A percentile compares a stretch with the other conserved stretches of the same genome.
These are phyloP conservation scores for Fraxinus quadrangulata DNA, from an alignment of 257 asterid species.

Conservation along the genomic window DNA sequence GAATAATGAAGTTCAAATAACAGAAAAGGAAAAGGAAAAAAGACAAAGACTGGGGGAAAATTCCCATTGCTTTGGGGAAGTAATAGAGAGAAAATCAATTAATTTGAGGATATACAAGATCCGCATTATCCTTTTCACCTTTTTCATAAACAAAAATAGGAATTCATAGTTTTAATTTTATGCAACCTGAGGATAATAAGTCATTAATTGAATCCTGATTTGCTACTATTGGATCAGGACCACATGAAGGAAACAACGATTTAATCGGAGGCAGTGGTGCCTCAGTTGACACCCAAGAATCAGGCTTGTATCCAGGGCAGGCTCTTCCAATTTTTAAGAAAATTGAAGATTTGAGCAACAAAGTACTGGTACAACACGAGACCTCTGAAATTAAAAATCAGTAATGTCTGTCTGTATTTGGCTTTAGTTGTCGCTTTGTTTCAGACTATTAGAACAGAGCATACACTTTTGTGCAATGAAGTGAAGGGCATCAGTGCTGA, in stretches of 20 bases:
- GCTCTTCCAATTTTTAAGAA: constrained; percentile 36
- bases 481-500: constrained; percentile 61
- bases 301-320: constrained; percentile 28
- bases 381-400: background rate
- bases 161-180: background rate
- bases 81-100: background rate
- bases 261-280: constrained; percentile 23
- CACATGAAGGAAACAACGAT: constrained; percentile 20
- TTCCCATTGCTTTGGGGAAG: too few relatives aligned
- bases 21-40: background rate
- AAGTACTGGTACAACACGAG: constrained; percentile 32
- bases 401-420: background rate
- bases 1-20: background rate
- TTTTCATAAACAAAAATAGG: background rate
- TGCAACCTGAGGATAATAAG: too few relatives aligned
- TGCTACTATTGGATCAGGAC: constrained; percentile 21
- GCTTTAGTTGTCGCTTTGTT: background rate
- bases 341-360: constrained; percentile 31
- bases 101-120: background rate
- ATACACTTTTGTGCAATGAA: constrained; percentile 51
- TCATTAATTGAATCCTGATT: background rate
- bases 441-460: constrained; percentile 39
- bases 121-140: background rate
- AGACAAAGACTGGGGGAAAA: too few relatives aligned
- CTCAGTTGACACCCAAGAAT: constrained; percentile 32